phyloP scores from a whole-genome alignment of 352 stramenopile genomes.

The Discostella stelligera region DNA sequence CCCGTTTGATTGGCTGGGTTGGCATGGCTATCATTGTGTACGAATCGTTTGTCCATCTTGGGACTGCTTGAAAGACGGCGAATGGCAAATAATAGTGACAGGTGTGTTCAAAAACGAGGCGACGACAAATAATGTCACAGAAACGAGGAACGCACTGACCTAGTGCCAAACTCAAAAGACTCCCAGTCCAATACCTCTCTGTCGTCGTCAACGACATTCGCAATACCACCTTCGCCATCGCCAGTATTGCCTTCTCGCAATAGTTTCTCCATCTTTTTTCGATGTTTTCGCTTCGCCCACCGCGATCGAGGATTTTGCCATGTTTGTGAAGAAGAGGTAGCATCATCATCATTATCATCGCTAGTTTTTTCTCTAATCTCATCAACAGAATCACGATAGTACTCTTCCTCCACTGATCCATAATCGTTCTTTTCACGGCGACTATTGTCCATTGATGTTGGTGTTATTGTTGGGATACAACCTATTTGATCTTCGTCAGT shows the following conservation, averaged over 20 bases:
- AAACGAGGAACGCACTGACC: constrained; percentile 20
- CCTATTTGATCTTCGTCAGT: neutral
- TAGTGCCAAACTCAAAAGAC: constrained; percentile 37
- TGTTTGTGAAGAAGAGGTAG: neutral
- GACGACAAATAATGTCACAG: too few relatives aligned
- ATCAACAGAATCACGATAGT: neutral
- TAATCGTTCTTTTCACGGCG: neutral
- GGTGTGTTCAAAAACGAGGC: neutral
- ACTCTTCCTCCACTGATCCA: neutral
- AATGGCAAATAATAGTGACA: too few relatives aligned
- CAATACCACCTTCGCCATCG: neutral
- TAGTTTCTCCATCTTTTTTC: constrained; percentile 27
- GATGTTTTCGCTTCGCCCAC: constrained; percentile 33
- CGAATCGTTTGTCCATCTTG: constrained; percentile 51
- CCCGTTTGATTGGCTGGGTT: constrained; percentile 13
- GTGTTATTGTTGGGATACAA: neutral
- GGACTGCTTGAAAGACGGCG: too few relatives aligned
- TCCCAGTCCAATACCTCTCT: constrained; percentile 39
- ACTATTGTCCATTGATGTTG: neutral
- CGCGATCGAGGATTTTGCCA: constrained; percentile 42
- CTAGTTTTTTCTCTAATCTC: neutral
- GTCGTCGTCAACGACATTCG: neutral
- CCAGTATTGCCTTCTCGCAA: neutral
- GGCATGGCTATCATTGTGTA: neutral
- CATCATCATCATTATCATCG: neutral